A percentile compares a stretch with the other conserved stretches of the same genome.
These are phyloP conservation scores for Alternaria incomplexa DNA, from an alignment of 2,329 filamentous ascomycete genomes.

Conservation along the genomic window DNA sequence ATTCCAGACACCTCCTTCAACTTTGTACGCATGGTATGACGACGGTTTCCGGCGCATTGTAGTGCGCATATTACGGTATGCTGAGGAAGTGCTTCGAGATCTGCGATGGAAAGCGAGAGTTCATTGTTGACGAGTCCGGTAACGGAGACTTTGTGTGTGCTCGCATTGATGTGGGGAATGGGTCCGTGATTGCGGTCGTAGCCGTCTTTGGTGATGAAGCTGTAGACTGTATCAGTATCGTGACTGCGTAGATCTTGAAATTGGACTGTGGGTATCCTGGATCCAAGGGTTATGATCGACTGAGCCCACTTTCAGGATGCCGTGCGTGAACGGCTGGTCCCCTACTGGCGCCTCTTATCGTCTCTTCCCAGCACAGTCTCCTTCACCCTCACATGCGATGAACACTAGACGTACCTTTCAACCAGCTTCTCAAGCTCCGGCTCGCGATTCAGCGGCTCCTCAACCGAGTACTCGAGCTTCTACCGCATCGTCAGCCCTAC, in stretches of 20 bases:
- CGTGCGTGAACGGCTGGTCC: background rate
- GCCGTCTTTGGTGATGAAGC: conserved; percentile 57
- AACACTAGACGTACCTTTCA: conserved; percentile 43
- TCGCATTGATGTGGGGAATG: conserved; percentile 56
- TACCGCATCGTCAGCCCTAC: conserved; percentile 24
- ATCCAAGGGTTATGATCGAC: background rate
- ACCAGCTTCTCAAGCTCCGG: conserved; percentile 54
- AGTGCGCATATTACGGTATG: conserved; percentile 63
- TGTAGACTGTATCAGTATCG: conserved; percentile 13
- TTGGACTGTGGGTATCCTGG: background rate
- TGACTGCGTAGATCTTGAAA: background rate
- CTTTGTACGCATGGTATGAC: conserved; percentile 66
- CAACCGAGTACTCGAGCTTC: conserved; percentile 51
- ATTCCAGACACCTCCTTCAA: conserved; percentile 65
- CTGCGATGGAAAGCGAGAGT: conserved; percentile 54
- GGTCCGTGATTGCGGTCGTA: conserved; percentile 66
- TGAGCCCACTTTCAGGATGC: background rate
- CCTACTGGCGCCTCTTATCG: background rate
- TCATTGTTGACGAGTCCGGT: conserved; percentile 56
- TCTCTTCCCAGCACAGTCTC: background rate
- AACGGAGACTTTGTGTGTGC: conserved; percentile 53
- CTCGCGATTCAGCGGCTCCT: conserved; percentile 58
- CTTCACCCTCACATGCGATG: too few relatives aligned
- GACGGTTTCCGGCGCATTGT: conserved; percentile 66
- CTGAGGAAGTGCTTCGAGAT: conserved; percentile 59